These are phyloP conservation scores for Nicotiana paniculata DNA, from an alignment of 257 asterid species.

Conservation along the genomic window DNA sequence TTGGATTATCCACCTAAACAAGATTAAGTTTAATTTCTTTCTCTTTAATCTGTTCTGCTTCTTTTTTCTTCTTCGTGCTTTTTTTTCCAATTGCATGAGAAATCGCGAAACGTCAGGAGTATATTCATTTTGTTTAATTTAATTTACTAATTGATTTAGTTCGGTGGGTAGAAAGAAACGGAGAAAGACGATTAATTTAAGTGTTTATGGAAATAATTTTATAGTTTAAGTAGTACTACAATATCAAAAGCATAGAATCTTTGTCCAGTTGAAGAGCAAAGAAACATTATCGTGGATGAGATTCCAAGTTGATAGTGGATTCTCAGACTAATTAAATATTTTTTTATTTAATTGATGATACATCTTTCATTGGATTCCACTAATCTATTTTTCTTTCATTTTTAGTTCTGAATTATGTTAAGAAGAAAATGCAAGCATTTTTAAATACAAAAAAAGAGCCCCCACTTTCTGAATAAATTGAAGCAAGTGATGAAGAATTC, in stretches of 20 bases:
- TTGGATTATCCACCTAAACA: no score
- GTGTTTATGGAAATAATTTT: background rate
- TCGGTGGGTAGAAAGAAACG: no score
- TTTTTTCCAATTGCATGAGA: no score
- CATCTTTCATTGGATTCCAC: slow-evolving; percentile 3
- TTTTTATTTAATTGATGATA: background rate
- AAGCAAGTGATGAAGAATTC: background rate
- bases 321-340: no score
- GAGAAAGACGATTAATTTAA: no score
- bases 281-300: slow-evolving; percentile 13
- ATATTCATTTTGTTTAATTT: no score
- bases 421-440: background rate
- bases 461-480: background rate
- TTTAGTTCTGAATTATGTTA: background rate
- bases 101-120: no score
- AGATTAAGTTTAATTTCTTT: no score
- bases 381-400: background rate
- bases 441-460: background rate
- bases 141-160: no score
- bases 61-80: no score
- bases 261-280: slow-evolving; percentile 24
- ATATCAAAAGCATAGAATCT: slow-evolving; percentile 19
- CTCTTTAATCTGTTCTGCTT: no score
- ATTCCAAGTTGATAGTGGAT: background rate
- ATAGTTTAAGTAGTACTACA: background rate